Evolutionary conservation across 2,329 filamentous ascomycete genomes (phyloP).

Genomic region (Kalaharituber pfeilii): DNA sequence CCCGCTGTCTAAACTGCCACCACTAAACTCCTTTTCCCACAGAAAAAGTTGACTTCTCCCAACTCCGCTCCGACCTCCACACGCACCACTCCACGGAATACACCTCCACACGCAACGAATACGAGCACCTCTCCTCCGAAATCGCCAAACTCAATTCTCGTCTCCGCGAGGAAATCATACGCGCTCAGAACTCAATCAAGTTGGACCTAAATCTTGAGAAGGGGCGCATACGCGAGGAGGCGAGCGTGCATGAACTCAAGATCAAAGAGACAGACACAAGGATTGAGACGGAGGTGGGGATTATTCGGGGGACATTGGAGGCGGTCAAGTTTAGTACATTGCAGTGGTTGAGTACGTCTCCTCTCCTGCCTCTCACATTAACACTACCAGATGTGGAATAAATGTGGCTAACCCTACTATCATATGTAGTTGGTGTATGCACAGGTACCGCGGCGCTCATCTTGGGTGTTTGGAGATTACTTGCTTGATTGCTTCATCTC

Average conservation of each 20-base stretch:
- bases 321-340: slow-evolving; percentile 95
- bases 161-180: slow-evolving; percentile 79
- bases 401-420: neutral
- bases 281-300: slow-evolving; percentile 93
- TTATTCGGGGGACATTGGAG: slow-evolving; percentile 77
- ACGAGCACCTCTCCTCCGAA: slow-evolving; percentile 87
- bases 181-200: slow-evolving; percentile 82
- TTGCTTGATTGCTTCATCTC: slow-evolving; percentile 43
- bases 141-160: slow-evolving; percentile 82
- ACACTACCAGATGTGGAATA: neutral
- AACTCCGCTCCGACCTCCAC: slow-evolving; percentile 83
- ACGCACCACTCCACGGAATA: slow-evolving; percentile 83
- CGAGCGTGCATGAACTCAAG: slow-evolving; percentile 89
- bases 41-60: slow-evolving; percentile 94
- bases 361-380: neutral
- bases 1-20: neutral
- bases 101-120: slow-evolving; percentile 68
- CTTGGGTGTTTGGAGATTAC: slow-evolving; percentile 51
- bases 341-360: slow-evolving; percentile 60
- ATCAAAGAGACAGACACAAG: slow-evolving; percentile 97
- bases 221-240: slow-evolving; percentile 87
- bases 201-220: slow-evolving; percentile 93
- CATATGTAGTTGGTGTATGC: slow-evolving; percentile 14
- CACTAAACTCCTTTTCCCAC: neutral
- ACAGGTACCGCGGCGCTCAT: slow-evolving; percentile 42